Conservation (phyloP, 2,329 filamentous ascomycete species). For the Fonsecaea erecta region DNA sequence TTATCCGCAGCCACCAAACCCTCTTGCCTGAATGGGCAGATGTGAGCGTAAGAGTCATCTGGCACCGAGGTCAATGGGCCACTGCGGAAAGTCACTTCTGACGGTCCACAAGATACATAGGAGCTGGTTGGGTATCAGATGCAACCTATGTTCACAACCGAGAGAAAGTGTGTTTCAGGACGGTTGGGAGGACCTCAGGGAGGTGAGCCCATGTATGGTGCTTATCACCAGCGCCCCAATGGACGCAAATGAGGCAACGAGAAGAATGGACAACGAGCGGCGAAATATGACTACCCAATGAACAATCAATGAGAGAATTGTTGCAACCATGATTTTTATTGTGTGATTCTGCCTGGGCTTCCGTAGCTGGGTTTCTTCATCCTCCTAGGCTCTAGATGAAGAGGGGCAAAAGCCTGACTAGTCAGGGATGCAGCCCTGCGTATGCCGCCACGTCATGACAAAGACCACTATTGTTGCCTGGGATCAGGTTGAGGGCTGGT, state of each 20-base stretch:
- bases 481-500: neutral
- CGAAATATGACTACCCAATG: neutral
- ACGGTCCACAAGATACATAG: neutral
- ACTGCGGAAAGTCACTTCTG: neutral
- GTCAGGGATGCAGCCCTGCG: constrained; percentile 2
- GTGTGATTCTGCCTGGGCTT: constrained; percentile 2
- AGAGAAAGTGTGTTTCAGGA: constrained; percentile 26
- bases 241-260: neutral
- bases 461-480: constrained; percentile 18
- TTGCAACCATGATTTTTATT: neutral
- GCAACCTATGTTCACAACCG: constrained; percentile 19
- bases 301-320: constrained; percentile 6
- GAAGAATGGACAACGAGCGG: neutral
- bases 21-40: neutral
- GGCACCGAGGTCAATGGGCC: constrained; percentile 1
- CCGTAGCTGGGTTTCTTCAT: neutral
- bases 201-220: constrained; percentile 7
- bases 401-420: constrained; percentile 11
- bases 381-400: constrained; percentile 14
- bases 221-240: constrained; percentile 2
- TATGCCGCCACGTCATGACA: constrained; percentile 18
- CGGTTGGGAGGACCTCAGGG: constrained; percentile 9
- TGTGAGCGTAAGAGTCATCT: neutral
- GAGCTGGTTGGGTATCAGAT: constrained; percentile 17
- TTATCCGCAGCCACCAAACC: neutral